These are phyloP conservation scores for Bathelium albidoporum DNA, from an alignment of 495 filamentous ascomycete species.

Conservation along the genomic window DNA sequence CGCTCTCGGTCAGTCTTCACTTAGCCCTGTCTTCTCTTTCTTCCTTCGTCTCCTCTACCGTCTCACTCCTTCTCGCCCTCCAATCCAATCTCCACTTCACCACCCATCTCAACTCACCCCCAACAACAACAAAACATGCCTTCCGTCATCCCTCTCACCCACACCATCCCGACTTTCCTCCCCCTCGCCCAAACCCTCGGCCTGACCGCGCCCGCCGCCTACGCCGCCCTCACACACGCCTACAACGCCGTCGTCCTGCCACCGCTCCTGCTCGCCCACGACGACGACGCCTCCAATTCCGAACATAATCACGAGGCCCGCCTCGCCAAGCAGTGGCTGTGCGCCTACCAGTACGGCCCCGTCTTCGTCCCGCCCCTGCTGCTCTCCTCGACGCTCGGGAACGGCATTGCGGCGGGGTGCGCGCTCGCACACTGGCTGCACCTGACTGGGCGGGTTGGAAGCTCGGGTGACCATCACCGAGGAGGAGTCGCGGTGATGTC, in stretches of 20 bases:
- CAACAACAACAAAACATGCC: background rate
- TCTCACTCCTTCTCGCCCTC: background rate
- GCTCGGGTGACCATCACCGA: too few relatives aligned
- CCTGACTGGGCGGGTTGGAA: too few relatives aligned
- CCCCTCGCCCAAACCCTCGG: constrained; percentile 2
- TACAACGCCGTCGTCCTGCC: background rate
- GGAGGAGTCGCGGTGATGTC: background rate
- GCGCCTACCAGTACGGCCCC: constrained; percentile 23
- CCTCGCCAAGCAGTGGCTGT: constrained; percentile 26
- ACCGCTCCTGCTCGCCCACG: background rate
- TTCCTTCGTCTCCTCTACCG: background rate
- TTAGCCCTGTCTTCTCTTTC: too few relatives aligned
- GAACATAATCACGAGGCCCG: too few relatives aligned
- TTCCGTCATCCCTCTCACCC: background rate
- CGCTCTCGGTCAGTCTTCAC: too few relatives aligned
- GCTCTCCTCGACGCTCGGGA: constrained; percentile 11
- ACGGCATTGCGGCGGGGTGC: background rate
- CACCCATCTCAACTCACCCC: background rate
- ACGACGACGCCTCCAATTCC: too few relatives aligned
- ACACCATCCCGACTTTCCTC: background rate
- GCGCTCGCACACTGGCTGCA: too few relatives aligned
- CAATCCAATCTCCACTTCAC: background rate
- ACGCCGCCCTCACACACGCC: background rate
- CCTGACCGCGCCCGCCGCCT: background rate
- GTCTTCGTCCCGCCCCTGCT: constrained; percentile 25